Percentiles rank a stretch among this genome's conserved stretches.
Conservation (phyloP, 352 stramenopile genomes). For the Pythium oligandrum region DNA sequence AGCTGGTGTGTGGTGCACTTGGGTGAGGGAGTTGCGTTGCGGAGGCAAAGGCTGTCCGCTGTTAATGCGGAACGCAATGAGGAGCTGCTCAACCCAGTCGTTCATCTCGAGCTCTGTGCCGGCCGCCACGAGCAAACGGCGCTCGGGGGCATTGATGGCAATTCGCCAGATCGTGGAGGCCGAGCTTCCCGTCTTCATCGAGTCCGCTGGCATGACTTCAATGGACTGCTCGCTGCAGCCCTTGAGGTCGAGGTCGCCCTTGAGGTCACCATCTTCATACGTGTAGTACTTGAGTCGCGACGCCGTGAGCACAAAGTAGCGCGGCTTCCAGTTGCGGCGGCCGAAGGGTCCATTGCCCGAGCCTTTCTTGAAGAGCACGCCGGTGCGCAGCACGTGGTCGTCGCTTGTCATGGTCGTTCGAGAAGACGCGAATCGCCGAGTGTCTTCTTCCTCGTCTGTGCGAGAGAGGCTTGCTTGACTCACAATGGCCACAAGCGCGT, state of each 20-base stretch:
- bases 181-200: constrained; percentile 39
- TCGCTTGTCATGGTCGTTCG: constrained; percentile 8
- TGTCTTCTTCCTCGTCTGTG: too few relatives aligned
- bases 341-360: constrained; percentile 34
- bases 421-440: background rate
- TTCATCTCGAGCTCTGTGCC: constrained; percentile 43
- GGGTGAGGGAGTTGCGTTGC: constrained; percentile 10
- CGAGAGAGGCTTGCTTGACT: too few relatives aligned
- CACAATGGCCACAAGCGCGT: too few relatives aligned
- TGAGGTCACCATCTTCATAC: constrained; percentile 28
- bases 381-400: constrained; percentile 24
- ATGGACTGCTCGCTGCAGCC: constrained; percentile 25
- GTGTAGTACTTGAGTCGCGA: constrained; percentile 28
- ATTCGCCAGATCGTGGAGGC: constrained; percentile 46
- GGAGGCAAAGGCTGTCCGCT: constrained; percentile 15
- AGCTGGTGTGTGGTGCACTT: background rate
- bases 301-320: constrained; percentile 43
- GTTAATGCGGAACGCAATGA: constrained; percentile 25
- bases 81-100: constrained; percentile 35
- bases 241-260: constrained; percentile 27
- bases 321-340: constrained; percentile 48
- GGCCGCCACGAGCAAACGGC: constrained; percentile 30
- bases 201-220: constrained; percentile 39
- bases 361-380: constrained; percentile 49
- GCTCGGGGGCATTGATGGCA: constrained; percentile 28